Evolutionary conservation across 2,329 filamentous ascomycete species (phyloP), one percentile per base, ranked within the genome.

Genomic region (Polytolypa hystricis): DNA sequence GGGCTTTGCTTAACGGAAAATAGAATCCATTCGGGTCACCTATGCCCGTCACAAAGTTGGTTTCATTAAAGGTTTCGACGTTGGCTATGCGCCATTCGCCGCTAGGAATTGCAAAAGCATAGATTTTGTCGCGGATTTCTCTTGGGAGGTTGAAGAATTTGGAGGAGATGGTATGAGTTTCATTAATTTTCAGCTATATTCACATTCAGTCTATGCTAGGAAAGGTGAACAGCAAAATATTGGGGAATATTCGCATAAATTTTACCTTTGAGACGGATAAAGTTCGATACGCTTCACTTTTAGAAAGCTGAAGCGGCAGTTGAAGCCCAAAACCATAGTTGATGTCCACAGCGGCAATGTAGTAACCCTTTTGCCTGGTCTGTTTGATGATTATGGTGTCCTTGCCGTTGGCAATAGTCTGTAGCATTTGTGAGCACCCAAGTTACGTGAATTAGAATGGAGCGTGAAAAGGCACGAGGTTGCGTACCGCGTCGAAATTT

Each of bases 111-210:
- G 30, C 12, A 18, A 8, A 32, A 15, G 17, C 5, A 17, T 32
- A 32, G 18, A 32, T 19, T 11, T 11, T 32, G 6, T 32, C 30
- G 6, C 30, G 30, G 5, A 32, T 15, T 11, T 32, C 30, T 32
- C 30, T 7, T 6, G 30, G 30, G n/a, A 32, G 30, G n/a, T 16
- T 32, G 30, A 32, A 32, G 7, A 32, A 32, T 8, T 7, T 16
- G 7, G 28, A 30, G 7, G 11, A 7, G 7, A 8, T 8, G 7
- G 7, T 16, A 30, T 16, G 7, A 14, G 7, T 14, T 8, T n/a
- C 8, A 14, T 30, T 12, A 7, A n/a, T n/a, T 30, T 30, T 8
- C 14, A 30, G 14, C 28, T 30, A 16, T 12, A n/a, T n/a, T 30
- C 8, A 30, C 11, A 12, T n/a, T 16, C 15, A 12, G 7, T 30